A percentile compares a stretch with the other conserved stretches of the same genome.
Conservation (phyloP, 2,329 filamentous ascomycete species). For the Lithohypha guttulata region DNA sequence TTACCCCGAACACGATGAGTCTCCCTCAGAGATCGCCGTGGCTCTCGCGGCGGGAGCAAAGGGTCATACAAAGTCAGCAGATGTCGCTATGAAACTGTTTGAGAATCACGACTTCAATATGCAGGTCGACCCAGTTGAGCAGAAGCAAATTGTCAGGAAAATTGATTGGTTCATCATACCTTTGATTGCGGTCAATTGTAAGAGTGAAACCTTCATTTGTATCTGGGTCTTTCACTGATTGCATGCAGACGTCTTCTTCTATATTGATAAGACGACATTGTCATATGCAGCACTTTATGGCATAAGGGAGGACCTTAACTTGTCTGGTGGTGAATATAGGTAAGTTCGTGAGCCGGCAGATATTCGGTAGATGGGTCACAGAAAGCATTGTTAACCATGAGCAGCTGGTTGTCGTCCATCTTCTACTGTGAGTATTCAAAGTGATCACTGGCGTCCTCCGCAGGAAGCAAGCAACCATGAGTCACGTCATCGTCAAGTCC, state of each 20-base stretch:
- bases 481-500: too few relatives aligned
- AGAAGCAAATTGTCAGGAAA: constrained; percentile 41
- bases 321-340: constrained; percentile 35
- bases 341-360: too few relatives aligned
- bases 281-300: constrained; percentile 55
- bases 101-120: constrained; percentile 38
- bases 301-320: constrained; percentile 45
- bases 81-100: constrained; percentile 43
- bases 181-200: constrained; percentile 41
- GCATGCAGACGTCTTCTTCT: constrained; percentile 37
- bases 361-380: too few relatives aligned
- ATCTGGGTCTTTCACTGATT: too few relatives aligned
- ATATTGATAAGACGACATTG: constrained; percentile 30
- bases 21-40: not conserved
- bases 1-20: constrained; percentile 1
- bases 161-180: constrained; percentile 52
- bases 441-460: too few relatives aligned
- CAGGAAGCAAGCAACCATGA: too few relatives aligned
- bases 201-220: too few relatives aligned
- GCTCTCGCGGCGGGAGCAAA: constrained; percentile 1
- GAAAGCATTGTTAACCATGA: too few relatives aligned
- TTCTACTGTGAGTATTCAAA: too few relatives aligned
- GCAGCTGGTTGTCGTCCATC: constrained; percentile 36
- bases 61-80: constrained; percentile 17
- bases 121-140: constrained; percentile 36